These are phyloP conservation scores for Auriscalpium orientale DNA, from an alignment of 768 basidiomycete species.

Conservation along the genomic window DNA sequence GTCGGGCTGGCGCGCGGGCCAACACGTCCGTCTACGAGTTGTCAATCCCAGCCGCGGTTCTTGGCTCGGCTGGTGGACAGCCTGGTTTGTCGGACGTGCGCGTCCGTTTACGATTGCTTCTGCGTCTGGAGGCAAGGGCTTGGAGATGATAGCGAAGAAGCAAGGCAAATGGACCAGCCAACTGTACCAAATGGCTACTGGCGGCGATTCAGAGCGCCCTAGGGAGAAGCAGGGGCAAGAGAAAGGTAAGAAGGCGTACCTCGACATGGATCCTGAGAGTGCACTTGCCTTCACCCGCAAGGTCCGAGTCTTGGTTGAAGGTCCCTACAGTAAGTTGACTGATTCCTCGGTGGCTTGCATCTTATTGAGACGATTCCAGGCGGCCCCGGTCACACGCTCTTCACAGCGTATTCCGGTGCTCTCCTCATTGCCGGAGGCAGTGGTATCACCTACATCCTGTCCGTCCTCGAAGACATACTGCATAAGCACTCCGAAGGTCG, in stretches of 20 bases:
- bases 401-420: conserved; percentile 43
- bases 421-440: conserved; percentile 54
- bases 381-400: conserved; percentile 37
- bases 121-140: conserved; percentile 32
- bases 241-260: background rate
- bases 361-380: conserved; percentile 21
- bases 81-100: conserved; percentile 6
- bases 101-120: conserved; percentile 40
- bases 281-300: conserved; percentile 6
- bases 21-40: conserved; percentile 49
- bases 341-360: no score
- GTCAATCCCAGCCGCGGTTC: conserved; percentile 31
- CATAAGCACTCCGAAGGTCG: conserved; percentile 26
- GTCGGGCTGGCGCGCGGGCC: conserved; percentile 51
- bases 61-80: conserved; percentile 24
- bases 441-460: conserved; percentile 51
- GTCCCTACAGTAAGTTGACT: conserved; percentile 39
- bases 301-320: conserved; percentile 41
- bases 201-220: conserved; percentile 26
- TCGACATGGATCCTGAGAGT: conserved; percentile 1
- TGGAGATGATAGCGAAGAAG: conserved; percentile 45
- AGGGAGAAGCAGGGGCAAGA: conserved; percentile 8
- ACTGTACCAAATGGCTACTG: conserved; percentile 34
- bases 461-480: conserved; percentile 47
- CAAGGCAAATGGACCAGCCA: conserved; percentile 42